phyloP scores from a whole-genome alignment of 1,139 yeast species.

The Zygoascus meyerae region DNA sequence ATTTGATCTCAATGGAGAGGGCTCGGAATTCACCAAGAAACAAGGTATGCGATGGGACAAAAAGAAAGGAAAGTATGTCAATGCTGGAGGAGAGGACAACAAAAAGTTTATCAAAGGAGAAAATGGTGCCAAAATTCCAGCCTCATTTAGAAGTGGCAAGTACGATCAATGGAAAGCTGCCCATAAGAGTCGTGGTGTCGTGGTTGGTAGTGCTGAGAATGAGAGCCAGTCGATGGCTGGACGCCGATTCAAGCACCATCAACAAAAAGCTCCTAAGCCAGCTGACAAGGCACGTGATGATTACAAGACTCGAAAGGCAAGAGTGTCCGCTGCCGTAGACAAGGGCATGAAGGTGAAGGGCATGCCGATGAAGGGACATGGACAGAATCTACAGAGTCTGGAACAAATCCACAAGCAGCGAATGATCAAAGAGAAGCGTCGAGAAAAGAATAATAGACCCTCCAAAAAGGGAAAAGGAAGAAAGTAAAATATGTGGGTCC shows the following conservation, averaged over 20 bases:
- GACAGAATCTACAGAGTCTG: slow-evolving; percentile 49
- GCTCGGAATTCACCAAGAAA: slow-evolving; percentile 43
- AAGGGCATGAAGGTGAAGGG: slow-evolving; percentile 75
- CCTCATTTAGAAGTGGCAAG: slow-evolving; percentile 84
- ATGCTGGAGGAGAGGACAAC: slow-evolving; percentile 63
- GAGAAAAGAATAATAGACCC: slow-evolving; percentile 74
- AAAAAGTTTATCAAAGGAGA: slow-evolving; percentile 85
- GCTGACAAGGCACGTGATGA: slow-evolving; percentile 91
- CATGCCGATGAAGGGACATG: slow-evolving; percentile 20
- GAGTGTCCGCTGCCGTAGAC: slow-evolving; percentile 74
- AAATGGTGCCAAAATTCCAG: slow-evolving; percentile 90
- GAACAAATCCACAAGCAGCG: slow-evolving; percentile 79
- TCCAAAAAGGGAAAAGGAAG: neutral
- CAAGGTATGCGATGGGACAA: slow-evolving; percentile 90
- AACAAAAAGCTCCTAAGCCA: slow-evolving; percentile 71
- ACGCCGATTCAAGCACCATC: slow-evolving; percentile 60
- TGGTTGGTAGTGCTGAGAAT: slow-evolving; percentile 43
- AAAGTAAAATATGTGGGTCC: neutral
- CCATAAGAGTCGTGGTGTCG: slow-evolving; percentile 48
- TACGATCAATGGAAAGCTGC: slow-evolving; percentile 86
- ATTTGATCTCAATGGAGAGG: slow-evolving; percentile 81
- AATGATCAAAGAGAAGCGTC: slow-evolving; percentile 59
- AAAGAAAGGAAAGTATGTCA: slow-evolving; percentile 86
- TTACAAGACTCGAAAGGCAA: slow-evolving; percentile 74
- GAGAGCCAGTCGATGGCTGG: slow-evolving; percentile 28